Base-by-base conservation (phyloP, 2,329 filamentous ascomycete species). In the Cryphonectria parasitica region DNA sequence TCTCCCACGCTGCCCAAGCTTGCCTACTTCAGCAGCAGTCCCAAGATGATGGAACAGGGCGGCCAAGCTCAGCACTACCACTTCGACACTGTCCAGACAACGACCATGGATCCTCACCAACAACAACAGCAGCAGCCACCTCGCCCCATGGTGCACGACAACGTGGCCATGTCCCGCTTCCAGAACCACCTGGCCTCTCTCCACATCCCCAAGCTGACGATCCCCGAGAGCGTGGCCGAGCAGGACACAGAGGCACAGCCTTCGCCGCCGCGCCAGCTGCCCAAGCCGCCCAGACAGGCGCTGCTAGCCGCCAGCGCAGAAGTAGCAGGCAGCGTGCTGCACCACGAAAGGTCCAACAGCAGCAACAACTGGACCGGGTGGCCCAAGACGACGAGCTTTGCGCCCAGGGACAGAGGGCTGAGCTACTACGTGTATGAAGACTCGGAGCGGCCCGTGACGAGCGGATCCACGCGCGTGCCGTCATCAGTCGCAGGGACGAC, bases 1-100 rank as follows among this genome's bases (percentile, higher is more conserved):
- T 45, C 75, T 58, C 80, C 82, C 0, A 83, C 82, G 4, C 71
- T 84, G 70, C 82, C 83, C 17, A 77, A 74, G 52, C 61, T 78
- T 62, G 64, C 66, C 52, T 39, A 52, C 3, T 60, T 67, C n/a
- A 60, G 61, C 22, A 58, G 56, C 49, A 45, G 43, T 49, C 31
- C 56, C n/a, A 66, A 41, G 8, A n/a, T 39, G 36, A 39, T 25
- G 39, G 64, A 4, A 36, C 45, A 49, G 7, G 25, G 19, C 45
- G 45, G 22, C 39, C 34, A 41, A 19, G 34, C 60, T 19, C 61
- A 64, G 7, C 22, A 63, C 31, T 34, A 43, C 36, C 15, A 39
- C 13, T 4, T 22, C 8, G 39, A n/a, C 10, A 22, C 31, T 25
- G 61, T 13, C 61, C 36, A n/a, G 22, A 62, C 22, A 22, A 25